These are phyloP conservation scores for Pyrus hybrid DNA, from an alignment of 331 rosid genomes.

Conservation along the genomic window DNA sequence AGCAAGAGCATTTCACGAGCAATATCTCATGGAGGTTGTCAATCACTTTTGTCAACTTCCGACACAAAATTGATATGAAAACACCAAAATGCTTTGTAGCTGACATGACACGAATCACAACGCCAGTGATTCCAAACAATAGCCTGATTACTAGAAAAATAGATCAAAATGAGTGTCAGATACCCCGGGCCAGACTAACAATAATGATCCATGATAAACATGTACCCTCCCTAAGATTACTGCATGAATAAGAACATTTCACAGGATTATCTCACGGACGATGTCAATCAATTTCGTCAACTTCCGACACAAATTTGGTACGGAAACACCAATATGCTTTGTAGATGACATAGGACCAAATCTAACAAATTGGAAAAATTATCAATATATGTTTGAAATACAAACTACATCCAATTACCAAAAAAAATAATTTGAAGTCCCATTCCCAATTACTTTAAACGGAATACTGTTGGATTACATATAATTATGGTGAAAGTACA, in stretches of 20 bases:
- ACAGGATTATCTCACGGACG: constrained; percentile 1
- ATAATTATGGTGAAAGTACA: not conserved
- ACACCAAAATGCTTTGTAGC: constrained; percentile 36
- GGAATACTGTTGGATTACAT: not conserved
- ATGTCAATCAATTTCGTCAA: constrained; percentile 20
- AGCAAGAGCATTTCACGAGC: constrained; percentile 2
- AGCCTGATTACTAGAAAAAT: not conserved
- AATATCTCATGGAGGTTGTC: not conserved
- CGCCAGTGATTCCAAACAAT: too few relatives aligned
- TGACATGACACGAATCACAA: constrained; percentile 2
- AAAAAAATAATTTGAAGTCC: not conserved
- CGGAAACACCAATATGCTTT: constrained; percentile 29
- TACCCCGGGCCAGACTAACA: not conserved
- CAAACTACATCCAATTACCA: not conserved
- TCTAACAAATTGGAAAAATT: not conserved
- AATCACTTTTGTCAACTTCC: constrained; percentile 31
- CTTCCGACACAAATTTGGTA: constrained; percentile 45
- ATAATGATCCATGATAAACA: not conserved
- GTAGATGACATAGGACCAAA: constrained; percentile 17
- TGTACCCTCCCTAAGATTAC: constrained; percentile 18
- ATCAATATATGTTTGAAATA: not conserved
- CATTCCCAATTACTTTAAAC: not conserved
- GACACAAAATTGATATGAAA: constrained; percentile 29
- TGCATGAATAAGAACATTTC: constrained; percentile 4
- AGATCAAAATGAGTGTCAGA: not conserved